phyloP scores from a whole-genome alignment of 192 early-diverging fungal genomes.

The Ambispora gerdemannii region DNA sequence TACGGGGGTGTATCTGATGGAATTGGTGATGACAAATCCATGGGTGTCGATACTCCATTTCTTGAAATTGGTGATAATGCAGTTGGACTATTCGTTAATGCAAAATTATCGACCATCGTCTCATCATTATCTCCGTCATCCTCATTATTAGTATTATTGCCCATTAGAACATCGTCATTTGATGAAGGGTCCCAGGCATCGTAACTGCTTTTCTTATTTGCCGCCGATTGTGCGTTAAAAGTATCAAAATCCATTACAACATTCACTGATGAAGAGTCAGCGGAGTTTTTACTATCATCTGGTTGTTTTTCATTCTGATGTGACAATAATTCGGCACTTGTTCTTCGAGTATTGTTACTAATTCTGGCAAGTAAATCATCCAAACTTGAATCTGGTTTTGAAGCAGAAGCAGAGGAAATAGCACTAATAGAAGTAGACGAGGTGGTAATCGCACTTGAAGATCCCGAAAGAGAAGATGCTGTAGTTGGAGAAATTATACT shows the following conservation, averaged over 20 bases:
- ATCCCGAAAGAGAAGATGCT: neutral
- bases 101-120: neutral
- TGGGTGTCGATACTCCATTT: constrained; percentile 4
- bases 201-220: neutral
- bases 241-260: neutral
- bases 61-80: neutral
- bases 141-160: no score
- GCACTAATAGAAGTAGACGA: no score
- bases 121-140: neutral
- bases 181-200: constrained; percentile 16
- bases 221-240: neutral
- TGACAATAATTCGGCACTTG: neutral
- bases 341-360: neutral
- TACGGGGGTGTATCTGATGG: neutral
- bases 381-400: neutral
- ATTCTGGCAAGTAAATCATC: neutral
- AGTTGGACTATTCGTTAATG: neutral
- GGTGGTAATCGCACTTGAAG: neutral
- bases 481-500: neutral
- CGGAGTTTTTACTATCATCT: neutral
- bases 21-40: neutral
- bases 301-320: neutral
- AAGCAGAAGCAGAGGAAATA: no score
- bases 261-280: neutral
- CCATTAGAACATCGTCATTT: no score